phyloP scores from a whole-genome alignment of 345 rosid genomes.

The Crucihimalaya himalaica region DNA sequence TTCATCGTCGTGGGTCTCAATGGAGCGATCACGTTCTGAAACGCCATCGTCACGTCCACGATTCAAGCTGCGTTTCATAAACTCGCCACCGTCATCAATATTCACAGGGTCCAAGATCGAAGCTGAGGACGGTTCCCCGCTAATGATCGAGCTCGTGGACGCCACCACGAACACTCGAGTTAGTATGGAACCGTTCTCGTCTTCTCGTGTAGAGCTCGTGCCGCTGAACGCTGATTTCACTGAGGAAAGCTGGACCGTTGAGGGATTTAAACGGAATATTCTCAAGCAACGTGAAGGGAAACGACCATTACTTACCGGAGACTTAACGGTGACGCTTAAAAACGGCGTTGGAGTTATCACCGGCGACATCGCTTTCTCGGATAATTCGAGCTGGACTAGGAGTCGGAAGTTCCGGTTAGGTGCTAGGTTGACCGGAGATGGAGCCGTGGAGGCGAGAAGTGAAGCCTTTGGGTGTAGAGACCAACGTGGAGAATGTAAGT shows the following conservation, averaged over 20 bases:
- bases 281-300: conserved; percentile 65
- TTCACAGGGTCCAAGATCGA: conserved; percentile 63
- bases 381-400: conserved; percentile 81
- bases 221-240: conserved; percentile 68
- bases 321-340: conserved; percentile 43
- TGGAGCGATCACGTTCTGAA: conserved; percentile 35
- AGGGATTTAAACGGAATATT: conserved; percentile 47
- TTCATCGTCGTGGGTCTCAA: conserved; percentile 29
- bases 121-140: conserved; percentile 47
- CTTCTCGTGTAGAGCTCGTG: conserved; percentile 54
- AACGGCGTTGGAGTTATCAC: conserved; percentile 51
- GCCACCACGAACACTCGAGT: conserved; percentile 39
- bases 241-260: conserved; percentile 52
- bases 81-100: conserved; percentile 43
- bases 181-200: conserved; percentile 53
- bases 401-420: conserved; percentile 77
- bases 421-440: conserved; percentile 50
- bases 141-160: conserved; percentile 55
- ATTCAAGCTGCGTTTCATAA: conserved; percentile 50
- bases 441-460: conserved; percentile 62
- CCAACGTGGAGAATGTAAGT: conserved; percentile 86
- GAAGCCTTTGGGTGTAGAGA: conserved; percentile 73
- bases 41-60: conserved; percentile 38
- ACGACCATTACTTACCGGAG: conserved; percentile 75
- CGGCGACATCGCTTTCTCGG: conserved; percentile 58